Evolutionary conservation across 306 rosid species (phyloP), one percentile per base, ranked within the genome.

Genomic region (Trifolium pratense): DNA sequence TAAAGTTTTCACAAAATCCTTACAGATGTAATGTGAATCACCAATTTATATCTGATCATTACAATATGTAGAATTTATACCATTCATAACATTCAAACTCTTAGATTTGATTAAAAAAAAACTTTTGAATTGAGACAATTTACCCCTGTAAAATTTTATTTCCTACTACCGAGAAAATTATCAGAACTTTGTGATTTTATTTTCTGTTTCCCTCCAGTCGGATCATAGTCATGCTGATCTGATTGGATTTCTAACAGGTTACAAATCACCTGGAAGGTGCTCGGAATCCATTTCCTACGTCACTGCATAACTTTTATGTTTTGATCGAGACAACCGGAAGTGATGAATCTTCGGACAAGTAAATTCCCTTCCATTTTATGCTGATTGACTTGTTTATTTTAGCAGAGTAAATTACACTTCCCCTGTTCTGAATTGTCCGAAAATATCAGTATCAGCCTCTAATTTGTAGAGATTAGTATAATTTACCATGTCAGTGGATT

Each of bases 301-400:
- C 86, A 37, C 57, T 58, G 81, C 91, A 91, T 83, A 80, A 88
- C 84, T 91, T 91, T 37, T 94, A 91, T 84, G 89, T 94, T 75
- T 73, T 94, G 84, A 89, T 94, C 42, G 97, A 94, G 87, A 94
- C 97, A 42, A 91, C 97, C 0, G 97, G 98, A 86, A 89, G 91
- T 80, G 88, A 89, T 83, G 97, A 91, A 83, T 76, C 95, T 78
- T 84, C 70, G 68, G 94, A 91, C 86, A 89, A 78, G 98, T 94
- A 74, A 72, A 66, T 18, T 66, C 76, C 74, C 77, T 60, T 20
- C 23, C 31, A 18, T 36, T 59, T 69, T 70, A 70, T 16, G 40
- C 15, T 32, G 39, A 32, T 70, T 39, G 32, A 56, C 11, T 69
- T 42, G 45, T 71, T 60, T 58, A 13, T 45, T 70, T 65, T 18